Evolutionary conservation across 2,329 filamentous ascomycete genomes (phyloP).

Genomic region (Ceratocystis lukuohia): DNA sequence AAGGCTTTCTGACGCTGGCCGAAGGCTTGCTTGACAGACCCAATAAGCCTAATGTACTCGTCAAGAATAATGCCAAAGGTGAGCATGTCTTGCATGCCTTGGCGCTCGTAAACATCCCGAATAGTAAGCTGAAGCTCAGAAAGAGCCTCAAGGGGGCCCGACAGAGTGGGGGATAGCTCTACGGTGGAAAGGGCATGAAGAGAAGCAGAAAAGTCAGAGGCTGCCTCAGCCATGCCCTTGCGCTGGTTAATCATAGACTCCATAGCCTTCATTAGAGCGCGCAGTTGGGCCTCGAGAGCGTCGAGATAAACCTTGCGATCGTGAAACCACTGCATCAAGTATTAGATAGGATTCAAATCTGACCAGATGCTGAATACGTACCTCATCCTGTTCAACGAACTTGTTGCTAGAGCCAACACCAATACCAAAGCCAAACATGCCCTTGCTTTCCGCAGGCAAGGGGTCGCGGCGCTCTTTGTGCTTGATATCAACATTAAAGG

Average conservation of each 20-base stretch:
- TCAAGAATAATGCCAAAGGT: slow-evolving; percentile 96
- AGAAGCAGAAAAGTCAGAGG: slow-evolving; percentile 82
- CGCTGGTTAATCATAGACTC: slow-evolving; percentile 85
- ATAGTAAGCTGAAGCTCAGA: slow-evolving; percentile 91
- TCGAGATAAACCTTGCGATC: slow-evolving; percentile 91
- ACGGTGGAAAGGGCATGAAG: slow-evolving; percentile 87
- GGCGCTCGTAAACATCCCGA: slow-evolving; percentile 85
- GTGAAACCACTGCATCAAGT: slow-evolving; percentile 68
- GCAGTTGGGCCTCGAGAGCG: slow-evolving; percentile 81
- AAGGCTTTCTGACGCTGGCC: slow-evolving; percentile 87
- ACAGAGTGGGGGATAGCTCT: slow-evolving; percentile 78
- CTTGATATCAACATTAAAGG: slow-evolving; percentile 93
- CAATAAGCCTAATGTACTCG: slow-evolving; percentile 93
- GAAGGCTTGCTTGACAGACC: slow-evolving; percentile 88
- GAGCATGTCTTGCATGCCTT: slow-evolving; percentile 91
- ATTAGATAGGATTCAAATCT: slow-evolving; percentile 18
- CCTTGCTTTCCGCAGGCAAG: slow-evolving; percentile 77
- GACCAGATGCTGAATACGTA: slow-evolving; percentile 33
- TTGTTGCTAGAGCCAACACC: slow-evolving; percentile 66
- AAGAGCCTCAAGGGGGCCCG: slow-evolving; percentile 76
- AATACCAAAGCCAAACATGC: slow-evolving; percentile 68
- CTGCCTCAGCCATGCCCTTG: slow-evolving; percentile 85
- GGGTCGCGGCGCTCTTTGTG: slow-evolving; percentile 91
- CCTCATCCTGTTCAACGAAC: slow-evolving; percentile 95
- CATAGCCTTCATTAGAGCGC: slow-evolving; percentile 80